Percentiles rank a stretch among this genome's conserved stretches.
Evolutionary conservation across 1,284 basidiomycete genomes (phyloP).

Genomic region (Marasmius fiardii): DNA sequence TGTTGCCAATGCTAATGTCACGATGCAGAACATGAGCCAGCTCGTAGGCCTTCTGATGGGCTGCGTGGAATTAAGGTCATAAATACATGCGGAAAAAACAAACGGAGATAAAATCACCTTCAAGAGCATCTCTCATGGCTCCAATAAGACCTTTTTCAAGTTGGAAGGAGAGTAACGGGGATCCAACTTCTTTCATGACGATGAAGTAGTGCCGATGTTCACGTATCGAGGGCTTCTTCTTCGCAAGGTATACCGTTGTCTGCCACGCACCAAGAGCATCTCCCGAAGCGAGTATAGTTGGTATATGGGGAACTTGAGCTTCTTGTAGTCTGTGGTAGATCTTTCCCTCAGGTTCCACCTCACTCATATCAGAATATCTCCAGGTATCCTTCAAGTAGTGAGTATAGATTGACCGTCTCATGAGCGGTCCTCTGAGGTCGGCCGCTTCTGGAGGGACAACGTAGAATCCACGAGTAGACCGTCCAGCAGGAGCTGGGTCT

Average conservation of each 20-base stretch:
- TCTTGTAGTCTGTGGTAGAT: conserved; percentile 18
- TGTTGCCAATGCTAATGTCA: conserved; percentile 6
- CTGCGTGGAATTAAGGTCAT: neutral
- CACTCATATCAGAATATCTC: conserved; percentile 16
- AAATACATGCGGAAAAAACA: neutral
- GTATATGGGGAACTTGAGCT: conserved; percentile 15
- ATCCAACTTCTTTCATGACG: conserved; percentile 8
- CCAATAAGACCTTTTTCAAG: conserved; percentile 4
- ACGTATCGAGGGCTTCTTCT: neutral
- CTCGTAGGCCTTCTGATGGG: conserved; percentile 4
- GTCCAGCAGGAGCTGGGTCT: conserved; percentile 2
- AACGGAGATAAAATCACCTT: conserved; percentile 6
- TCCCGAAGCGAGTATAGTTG: conserved; percentile 8
- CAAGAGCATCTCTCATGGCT: conserved; percentile 6
- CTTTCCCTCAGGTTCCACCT: conserved; percentile 17
- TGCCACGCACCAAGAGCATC: conserved; percentile 6
- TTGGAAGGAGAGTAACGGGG: neutral
- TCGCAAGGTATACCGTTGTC: neutral
- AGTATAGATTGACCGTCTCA: too few relatives aligned
- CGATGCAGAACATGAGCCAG: conserved; percentile 6
- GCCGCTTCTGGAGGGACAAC: neutral
- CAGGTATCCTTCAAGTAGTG: conserved; percentile 15
- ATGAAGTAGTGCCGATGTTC: conserved; percentile 8
- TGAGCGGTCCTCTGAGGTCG: neutral
- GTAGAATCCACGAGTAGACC: neutral